Evolutionary conservation across 1,284 basidiomycete genomes (phyloP), one percentile per base, ranked within the genome.

Genomic region (Cutaneotrichosporon sp.): DNA sequence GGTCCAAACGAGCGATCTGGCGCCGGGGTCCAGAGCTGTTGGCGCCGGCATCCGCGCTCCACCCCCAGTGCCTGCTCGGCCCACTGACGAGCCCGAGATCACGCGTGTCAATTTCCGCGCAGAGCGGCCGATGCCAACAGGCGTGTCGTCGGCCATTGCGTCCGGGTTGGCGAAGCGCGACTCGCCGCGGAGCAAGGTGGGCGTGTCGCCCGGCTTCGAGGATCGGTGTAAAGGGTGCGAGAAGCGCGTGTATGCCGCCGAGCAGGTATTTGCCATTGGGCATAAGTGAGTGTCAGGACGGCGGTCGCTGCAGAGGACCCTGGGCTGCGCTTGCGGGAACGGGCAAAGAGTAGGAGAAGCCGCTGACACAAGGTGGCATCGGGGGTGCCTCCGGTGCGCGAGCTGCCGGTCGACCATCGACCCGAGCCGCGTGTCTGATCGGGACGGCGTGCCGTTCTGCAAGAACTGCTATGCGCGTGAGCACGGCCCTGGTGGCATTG

Each of bases 401-500:
- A 60, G 61, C 5, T 75, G 73, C 58, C 62, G 57, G 27, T 50
- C 59, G 3, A 71, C 70, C 0, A 43, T 75, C n/a, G 71, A 74
- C 43, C 69, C 71, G 3, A 55, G 61, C 11, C 69, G 63, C 52
- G 66, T 72, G 85, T 57, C 86, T 84, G 72, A 83, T 87, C 66
- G 87, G 27, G 65, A 72, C 35, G 70, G 69, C 0, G 35, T 41
- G 52, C 68, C 70, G 16, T 72, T 63, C 54, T 75, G 73, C 55
- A 68, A 68, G 57, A 69, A 72, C 52, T 75, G 73, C 51, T 75
- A 75, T 59, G 67, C 67, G 16, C 45, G 66, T 54, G 64, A 69
- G 47, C 65, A 69, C 46, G 70, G 70, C 4, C 70, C 70, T 3
- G 65, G 54, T n/a, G 70, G 70, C 1, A 68, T 70, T 39, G 56